Base-by-base conservation (phyloP, 225 moss, liverwort and hornwort species). In the Sphagnum tenellum region DNA sequence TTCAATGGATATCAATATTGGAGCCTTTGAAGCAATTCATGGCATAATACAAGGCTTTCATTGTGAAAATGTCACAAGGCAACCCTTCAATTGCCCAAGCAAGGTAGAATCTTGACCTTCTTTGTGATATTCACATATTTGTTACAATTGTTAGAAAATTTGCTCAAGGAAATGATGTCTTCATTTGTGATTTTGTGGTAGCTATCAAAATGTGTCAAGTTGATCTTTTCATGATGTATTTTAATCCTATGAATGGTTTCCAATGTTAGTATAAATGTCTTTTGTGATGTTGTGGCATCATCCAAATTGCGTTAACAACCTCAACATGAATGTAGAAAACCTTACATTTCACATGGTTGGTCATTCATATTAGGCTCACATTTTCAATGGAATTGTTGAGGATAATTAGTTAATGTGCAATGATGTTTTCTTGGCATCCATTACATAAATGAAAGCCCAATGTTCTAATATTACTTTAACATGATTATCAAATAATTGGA, bases 271-370 rank as follows among this genome's bases (percentile, higher is more conserved):
- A 55, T 55, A 11, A 11, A 55, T 7, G 11, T 55, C 7, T 55
- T 55, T 55, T 55, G 1, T 7, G 11, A 55, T 55, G 54, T 55
- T 55, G 7, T 55, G 54, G 7, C 11, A 11, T 55, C 54, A 11
- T 2, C 54, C 7, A 55, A 11, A 55, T 55, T 55, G 54, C 1
- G 11, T 55, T 7, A 55, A 7, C 2, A 2, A 55, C 11, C 1
- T 55, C 54, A 55, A 55, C 54, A 55, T 1, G n/a, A n/a, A 7
- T 7, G 54, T 7, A 55, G 54, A 55, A 11, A 7, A 55, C 54
- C 54, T 55, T 55, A 55, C 54, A 55, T 55, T 55, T 55, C 54
- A 55, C 54, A 7, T 55, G 54, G 54, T 55, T 55, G 54, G 54
- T 55, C 11, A 55, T 7, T 7, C 1, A 7, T 55, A 55, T 55